Evolutionary conservation across 2,329 filamentous ascomycete genomes (phyloP).

Genomic region (Dothistroma septosporum): DNA sequence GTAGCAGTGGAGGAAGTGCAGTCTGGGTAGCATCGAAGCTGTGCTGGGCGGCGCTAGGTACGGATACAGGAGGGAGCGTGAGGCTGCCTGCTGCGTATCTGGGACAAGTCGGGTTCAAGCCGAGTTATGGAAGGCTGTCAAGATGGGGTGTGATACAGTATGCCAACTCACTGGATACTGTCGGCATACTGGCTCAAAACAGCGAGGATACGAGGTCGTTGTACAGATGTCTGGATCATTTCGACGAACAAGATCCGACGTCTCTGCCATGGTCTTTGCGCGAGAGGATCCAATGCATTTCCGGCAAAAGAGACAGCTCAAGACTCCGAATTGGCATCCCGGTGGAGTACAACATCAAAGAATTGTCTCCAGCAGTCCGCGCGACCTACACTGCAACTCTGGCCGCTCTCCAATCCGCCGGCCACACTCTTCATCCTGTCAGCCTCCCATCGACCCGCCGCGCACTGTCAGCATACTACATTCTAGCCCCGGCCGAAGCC

Average conservation of each 20-base stretch:
- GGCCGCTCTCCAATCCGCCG: constrained; percentile 55
- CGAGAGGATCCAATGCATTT: constrained; percentile 35
- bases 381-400: constrained; percentile 65
- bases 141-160: constrained; percentile 85
- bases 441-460: constrained; percentile 78
- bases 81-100: constrained; percentile 84
- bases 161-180: constrained; percentile 87
- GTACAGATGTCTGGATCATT: constrained; percentile 51
- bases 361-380: constrained; percentile 67
- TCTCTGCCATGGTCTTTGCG: constrained; percentile 59
- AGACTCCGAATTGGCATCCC: constrained; percentile 55
- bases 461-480: constrained; percentile 89
- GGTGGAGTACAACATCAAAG: constrained; percentile 80
- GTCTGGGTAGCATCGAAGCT: constrained; percentile 68
- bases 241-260: constrained; percentile 72
- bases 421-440: constrained; percentile 69
- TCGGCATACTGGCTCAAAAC: constrained; percentile 65
- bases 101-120: constrained; percentile 80
- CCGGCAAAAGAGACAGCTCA: constrained; percentile 6
- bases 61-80: constrained; percentile 88
- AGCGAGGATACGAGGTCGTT: constrained; percentile 45
- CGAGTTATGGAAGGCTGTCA: constrained; percentile 82
- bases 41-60: constrained; percentile 71
- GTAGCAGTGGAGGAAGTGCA: constrained; percentile 91
- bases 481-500: constrained; percentile 90